phyloP scores from a whole-genome alignment of 192 early-diverging fungal genomes.

The Dissophora ornata region DNA sequence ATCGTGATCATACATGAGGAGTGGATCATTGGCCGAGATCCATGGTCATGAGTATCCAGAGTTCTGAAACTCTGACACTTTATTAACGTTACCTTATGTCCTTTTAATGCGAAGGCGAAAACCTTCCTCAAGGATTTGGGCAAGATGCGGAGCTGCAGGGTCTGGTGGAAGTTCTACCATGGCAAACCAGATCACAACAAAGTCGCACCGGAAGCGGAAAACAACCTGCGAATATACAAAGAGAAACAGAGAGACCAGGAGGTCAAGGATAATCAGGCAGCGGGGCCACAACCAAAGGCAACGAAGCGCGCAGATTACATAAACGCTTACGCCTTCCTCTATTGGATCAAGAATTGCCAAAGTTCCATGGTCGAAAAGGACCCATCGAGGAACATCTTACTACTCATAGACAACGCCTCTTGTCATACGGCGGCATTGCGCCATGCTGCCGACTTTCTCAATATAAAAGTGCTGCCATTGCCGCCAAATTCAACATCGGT shows the following conservation, averaged over 20 bases:
- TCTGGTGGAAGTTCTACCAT: background rate
- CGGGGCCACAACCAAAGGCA: background rate
- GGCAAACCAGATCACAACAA: background rate
- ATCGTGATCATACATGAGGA: too few species aligned
- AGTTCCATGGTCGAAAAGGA: background rate
- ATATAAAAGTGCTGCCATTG: background rate
- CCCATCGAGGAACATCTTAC: background rate
- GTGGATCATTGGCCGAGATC: too few species aligned
- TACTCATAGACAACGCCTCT: conserved; percentile 9
- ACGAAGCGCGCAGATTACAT: conserved; percentile 21
- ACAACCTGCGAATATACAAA: too few species aligned
- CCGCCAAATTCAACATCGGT: too few species aligned
- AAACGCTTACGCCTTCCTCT: background rate
- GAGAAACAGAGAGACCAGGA: too few species aligned
- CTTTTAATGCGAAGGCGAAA: too few species aligned
- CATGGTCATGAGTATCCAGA: too few species aligned
- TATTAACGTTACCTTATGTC: too few species aligned
- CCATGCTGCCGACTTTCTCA: background rate
- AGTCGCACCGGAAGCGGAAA: too few species aligned
- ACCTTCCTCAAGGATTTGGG: background rate
- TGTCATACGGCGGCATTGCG: background rate
- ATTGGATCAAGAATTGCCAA: conserved; percentile 9
- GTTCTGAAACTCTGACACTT: too few species aligned
- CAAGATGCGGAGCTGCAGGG: background rate
- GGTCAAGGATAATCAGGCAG: too few species aligned